Evolutionary conservation across 176 grass and related monocot species (phyloP).

Genomic region (Juncus inflexus): DNA sequence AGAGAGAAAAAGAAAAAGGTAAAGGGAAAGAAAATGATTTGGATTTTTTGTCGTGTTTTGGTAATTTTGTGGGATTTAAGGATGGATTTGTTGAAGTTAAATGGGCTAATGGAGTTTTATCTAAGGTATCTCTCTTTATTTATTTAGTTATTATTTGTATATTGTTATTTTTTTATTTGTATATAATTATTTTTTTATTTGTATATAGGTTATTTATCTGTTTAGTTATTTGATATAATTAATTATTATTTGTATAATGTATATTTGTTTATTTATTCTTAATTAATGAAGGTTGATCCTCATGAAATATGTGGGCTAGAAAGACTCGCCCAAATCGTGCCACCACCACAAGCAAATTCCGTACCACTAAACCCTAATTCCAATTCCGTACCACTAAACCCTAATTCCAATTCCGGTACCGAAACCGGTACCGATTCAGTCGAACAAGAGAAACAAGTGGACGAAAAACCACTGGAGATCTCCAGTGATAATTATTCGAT

Average conservation of each 20-base stretch:
- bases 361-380: conserved; percentile 25
- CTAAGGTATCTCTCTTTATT: conserved; percentile 46
- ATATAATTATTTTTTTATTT: too few species aligned
- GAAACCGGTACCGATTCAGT: conserved; percentile 6
- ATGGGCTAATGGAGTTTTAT: conserved; percentile 86
- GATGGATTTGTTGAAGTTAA: conserved; percentile 70
- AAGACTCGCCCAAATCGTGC: conserved; percentile 46
- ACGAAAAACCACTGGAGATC: conserved; percentile 29
- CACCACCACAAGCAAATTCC: conserved; percentile 32
- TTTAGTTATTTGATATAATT: too few species aligned
- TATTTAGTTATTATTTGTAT: background rate
- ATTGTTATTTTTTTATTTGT: background rate
- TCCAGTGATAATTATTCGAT: too few species aligned
- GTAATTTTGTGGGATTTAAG: conserved; percentile 72
- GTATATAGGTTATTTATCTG: too few species aligned
- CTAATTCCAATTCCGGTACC: conserved; percentile 20
- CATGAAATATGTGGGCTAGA: conserved; percentile 85
- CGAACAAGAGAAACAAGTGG: conserved; percentile 47
- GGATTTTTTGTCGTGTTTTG: conserved; percentile 73
- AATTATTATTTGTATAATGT: too few species aligned
- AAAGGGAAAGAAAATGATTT: conserved; percentile 26
- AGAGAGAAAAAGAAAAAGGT: conserved; percentile 15
- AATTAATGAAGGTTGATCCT: conserved; percentile 60
- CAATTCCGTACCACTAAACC: conserved; percentile 14
- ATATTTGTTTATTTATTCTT: background rate